Percentiles rank a stretch among this genome's conserved stretches.
Conservation (phyloP, 805 yeast species). For the Candida ortonii region DNA sequence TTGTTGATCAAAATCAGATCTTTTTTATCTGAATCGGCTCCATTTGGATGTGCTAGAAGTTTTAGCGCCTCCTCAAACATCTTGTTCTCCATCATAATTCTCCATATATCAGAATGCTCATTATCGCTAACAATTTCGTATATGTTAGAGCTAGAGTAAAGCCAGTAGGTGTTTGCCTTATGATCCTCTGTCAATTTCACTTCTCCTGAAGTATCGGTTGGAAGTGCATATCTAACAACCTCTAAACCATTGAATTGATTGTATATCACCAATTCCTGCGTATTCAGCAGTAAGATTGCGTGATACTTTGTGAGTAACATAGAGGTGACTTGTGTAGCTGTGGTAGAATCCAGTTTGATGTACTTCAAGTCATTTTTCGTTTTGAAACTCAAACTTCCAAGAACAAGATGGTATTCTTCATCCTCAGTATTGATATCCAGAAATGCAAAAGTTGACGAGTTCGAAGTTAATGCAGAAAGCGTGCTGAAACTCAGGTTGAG, state of each 20-base stretch:
- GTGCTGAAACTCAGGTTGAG: constrained; percentile 19
- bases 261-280: constrained; percentile 39
- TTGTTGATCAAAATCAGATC: constrained; percentile 52
- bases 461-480: constrained; percentile 10
- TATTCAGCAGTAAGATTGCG: constrained; percentile 43
- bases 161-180: constrained; percentile 66
- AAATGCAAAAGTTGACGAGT: constrained; percentile 19
- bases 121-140: constrained; percentile 69
- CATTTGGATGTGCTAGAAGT: constrained; percentile 32
- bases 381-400: constrained; percentile 19
- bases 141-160: constrained; percentile 56
- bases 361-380: constrained; percentile 23
- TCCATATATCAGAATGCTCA: constrained; percentile 78
- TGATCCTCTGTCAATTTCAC: constrained; percentile 52
- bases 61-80: constrained; percentile 65
- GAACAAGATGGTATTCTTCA: constrained; percentile 15
- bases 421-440: constrained; percentile 22
- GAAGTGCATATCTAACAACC: constrained; percentile 36
- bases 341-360: constrained; percentile 9
- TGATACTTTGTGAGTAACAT: constrained; percentile 54
- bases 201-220: constrained; percentile 34
- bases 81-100: constrained; percentile 46
- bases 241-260: constrained; percentile 52
- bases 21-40: constrained; percentile 36
- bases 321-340: constrained; percentile 28